These are phyloP conservation scores for Talaromyces stipitatus DNA, from an alignment of 495 filamentous ascomycete genomes.

Conservation along the genomic window DNA sequence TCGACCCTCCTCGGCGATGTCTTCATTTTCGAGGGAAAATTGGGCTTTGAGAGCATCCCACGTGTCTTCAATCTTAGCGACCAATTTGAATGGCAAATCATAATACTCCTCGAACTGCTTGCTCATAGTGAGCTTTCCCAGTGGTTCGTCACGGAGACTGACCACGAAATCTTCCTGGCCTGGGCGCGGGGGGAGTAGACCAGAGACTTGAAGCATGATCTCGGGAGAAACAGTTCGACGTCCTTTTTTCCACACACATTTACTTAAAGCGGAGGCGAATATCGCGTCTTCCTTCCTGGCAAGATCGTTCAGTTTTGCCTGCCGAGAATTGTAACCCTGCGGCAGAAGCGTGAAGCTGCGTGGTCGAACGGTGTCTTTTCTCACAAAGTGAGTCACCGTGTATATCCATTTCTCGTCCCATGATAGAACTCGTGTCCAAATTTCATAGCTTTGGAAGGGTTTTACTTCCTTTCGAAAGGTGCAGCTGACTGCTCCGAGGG, in stretches of 20 bases:
- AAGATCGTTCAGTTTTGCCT: constrained; percentile 3
- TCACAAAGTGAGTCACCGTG: constrained; percentile 55
- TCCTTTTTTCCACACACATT: constrained; percentile 72
- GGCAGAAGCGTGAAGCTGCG: constrained; percentile 8
- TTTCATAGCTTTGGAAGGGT: constrained; percentile 61
- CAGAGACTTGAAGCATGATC: constrained; percentile 50
- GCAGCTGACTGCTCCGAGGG: constrained; percentile 61
- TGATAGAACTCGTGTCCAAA: constrained; percentile 59
- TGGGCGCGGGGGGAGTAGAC: constrained; percentile 35
- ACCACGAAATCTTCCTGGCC: constrained; percentile 2
- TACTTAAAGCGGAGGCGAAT: constrained; percentile 60
- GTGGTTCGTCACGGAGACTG: neutral
- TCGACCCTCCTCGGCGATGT: neutral
- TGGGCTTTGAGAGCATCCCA: constrained; percentile 3
- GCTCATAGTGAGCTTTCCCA: neutral
- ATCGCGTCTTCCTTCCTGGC: constrained; percentile 26
- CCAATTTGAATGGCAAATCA: constrained; percentile 4
- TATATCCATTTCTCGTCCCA: constrained; percentile 74
- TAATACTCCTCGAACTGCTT: constrained; percentile 7
- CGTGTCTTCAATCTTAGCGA: neutral
- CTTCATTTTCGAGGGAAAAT: neutral
- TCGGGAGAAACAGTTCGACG: constrained; percentile 71
- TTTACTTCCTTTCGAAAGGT: constrained; percentile 62
- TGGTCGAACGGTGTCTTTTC: constrained; percentile 33
- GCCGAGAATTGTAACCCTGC: neutral